Evolutionary conservation across 1,284 basidiomycete genomes (phyloP), one percentile per base, ranked within the genome.

Genomic region (Caloboletus firmus): DNA sequence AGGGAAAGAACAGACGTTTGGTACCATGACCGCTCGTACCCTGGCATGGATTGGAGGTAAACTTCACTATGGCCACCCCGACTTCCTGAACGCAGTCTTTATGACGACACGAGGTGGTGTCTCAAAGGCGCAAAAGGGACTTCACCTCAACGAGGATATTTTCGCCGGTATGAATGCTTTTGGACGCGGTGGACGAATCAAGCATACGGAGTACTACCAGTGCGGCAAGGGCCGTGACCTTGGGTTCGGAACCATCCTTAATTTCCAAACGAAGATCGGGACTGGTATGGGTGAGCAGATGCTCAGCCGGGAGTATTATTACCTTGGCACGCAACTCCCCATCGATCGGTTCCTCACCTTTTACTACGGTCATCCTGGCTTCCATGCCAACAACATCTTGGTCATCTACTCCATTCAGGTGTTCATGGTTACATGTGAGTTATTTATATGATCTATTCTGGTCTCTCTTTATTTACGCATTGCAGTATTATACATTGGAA

Each of bases 281-380:
- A 98, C 94, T 50, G 97, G 97, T 79, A 99, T 99, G 97, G 97
- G 96, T 66, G 97, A 99, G 74, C 97, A 99, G 71, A 96, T 98
- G 93, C 86, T 99, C 63, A 98, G 95, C 74, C 87, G 97, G 69
- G 97, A 99, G 76, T 99, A 99, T 77, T 99, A 99, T 75, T 99
- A 99, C 73, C 81, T 99, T 54, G 97, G 97, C 52, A 99, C 97
- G 9, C 97, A 99, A 73, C 80, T 99, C 41, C 97, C 97, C 35
- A 85, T 98, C 65, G 97, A 99, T 73, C 91, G 97, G 37, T 99
- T 99, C 87, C 79, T 99, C 61, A 98, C 97, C 22, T 99, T 99
- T 82, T 99, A 99, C 79, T 99, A 98, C 67, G 97, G 93, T 58
- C 97, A 99, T 78, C 95, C 97, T 52, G 97, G 96, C 69, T 99